Percentiles rank a stretch among this genome's conserved stretches.
Conservation (phyloP, 768 basidiomycete genomes). For the Phallus indusiatus region DNA sequence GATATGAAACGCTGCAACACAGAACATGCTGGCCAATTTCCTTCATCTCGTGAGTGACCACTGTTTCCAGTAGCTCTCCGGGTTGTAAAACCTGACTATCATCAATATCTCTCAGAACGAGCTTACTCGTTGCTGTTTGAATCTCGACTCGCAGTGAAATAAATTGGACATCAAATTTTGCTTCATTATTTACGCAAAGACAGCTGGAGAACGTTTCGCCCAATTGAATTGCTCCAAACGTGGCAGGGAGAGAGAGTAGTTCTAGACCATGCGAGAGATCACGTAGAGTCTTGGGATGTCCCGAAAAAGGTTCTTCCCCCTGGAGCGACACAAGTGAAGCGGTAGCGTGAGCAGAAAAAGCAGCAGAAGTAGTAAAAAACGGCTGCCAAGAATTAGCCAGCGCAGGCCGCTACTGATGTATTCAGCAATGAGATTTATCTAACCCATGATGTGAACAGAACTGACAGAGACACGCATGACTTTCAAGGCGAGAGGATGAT, state of each 20-base stretch:
- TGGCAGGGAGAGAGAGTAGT: slow-evolving; percentile 68
- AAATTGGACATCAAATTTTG: slow-evolving; percentile 49
- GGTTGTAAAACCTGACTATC: slow-evolving; percentile 40
- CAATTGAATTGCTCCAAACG: slow-evolving; percentile 81
- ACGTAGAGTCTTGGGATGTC: slow-evolving; percentile 75
- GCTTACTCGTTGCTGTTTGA: slow-evolving; percentile 68
- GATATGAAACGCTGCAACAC: slow-evolving; percentile 77
- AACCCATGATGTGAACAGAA: slow-evolving; percentile 14
- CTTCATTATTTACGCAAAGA: slow-evolving; percentile 76
- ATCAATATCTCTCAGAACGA: slow-evolving; percentile 53
- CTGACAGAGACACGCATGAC: slow-evolving; percentile 84
- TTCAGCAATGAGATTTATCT: slow-evolving; percentile 7
- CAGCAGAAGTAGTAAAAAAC: slow-evolving; percentile 75
- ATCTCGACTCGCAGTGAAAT: slow-evolving; percentile 71
- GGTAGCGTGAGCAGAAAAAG: slow-evolving; percentile 74
- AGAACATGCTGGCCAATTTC: slow-evolving; percentile 88
- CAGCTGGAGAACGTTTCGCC: slow-evolving; percentile 84
- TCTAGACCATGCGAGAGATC: slow-evolving; percentile 75
- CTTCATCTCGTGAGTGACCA: slow-evolving; percentile 85
- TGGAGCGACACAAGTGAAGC: slow-evolving; percentile 71
- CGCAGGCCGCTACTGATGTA: slow-evolving; percentile 49
- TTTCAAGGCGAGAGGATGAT: slow-evolving; percentile 68
- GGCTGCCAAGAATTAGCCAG: slow-evolving; percentile 75
- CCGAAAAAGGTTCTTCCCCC: slow-evolving; percentile 55
- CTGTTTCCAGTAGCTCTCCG: slow-evolving; percentile 53